Evolutionary conservation across 495 filamentous ascomycete genomes (phyloP), one percentile per base, ranked within the genome.

Genomic region (Daldinia concentrica): DNA sequence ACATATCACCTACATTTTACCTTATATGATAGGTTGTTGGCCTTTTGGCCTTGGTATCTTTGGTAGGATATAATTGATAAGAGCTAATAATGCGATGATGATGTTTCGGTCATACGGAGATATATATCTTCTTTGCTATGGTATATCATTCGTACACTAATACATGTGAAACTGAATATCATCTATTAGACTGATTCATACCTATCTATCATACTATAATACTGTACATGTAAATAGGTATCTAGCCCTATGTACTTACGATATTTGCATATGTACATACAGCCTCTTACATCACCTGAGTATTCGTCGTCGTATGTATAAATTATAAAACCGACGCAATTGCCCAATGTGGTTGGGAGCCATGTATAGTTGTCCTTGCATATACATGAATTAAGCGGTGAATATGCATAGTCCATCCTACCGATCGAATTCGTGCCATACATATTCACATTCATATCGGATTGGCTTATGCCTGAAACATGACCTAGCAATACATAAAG

Each of bases 391-490:
- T 72, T 43, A 39, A 68, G 69, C 69, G 69, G 69, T 72, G 69
- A 68, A 68, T 57, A 57, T 63, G 45, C 58, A 59, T 54, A 29
- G 24, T 59, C 11, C 43, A 59, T 72, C 56, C 24, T 62, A 67
- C 45, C 43, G 17, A 48, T 48, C 19, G 19, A 63, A 62, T 54
- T 62, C 50, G 27, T 22, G 60, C 63, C 58, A 51, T 66, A 43
- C 24, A 9, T 43, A 48, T 67, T 37, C 58, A 59, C 55, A 58
- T 60, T 48, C 36, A 36, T 52, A 67, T 67, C 63, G 48, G 58
- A 64, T 59, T 72, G 63, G 69, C 52, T 52, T 65, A 69, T 65
- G 48, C 57, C 26, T 64, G 70, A 69, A 73, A 73, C 65, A 65
- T 51, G 30, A 68, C 59, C 59, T 51, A 37, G 59, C 55, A 22